phyloP scores from a whole-genome alignment of 257 asterid genomes.

The Verbena officinalis region DNA sequence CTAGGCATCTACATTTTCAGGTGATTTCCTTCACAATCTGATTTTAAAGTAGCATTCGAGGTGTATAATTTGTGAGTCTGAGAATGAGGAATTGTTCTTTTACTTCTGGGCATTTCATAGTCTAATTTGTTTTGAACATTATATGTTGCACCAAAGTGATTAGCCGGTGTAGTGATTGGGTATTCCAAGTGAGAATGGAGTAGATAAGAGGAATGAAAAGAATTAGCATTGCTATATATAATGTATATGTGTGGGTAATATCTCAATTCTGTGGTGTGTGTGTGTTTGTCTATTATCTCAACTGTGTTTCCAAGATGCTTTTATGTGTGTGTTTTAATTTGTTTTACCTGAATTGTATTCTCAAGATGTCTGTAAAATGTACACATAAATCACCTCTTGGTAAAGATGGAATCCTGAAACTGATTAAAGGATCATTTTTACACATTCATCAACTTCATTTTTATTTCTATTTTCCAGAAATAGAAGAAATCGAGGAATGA shows the following conservation, averaged over 20 bases:
- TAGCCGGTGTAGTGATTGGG: conserved; percentile 1
- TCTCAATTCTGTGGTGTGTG: conserved; percentile 22
- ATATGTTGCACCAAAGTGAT: conserved; percentile 15
- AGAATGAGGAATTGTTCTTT: background rate
- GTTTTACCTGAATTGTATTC: too few species aligned
- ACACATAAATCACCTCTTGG: background rate
- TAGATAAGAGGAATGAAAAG: conserved; percentile 6
- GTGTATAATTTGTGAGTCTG: background rate
- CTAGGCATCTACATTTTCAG: conserved; percentile 38
- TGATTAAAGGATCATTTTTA: background rate
- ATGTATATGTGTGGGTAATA: background rate
- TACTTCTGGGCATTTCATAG: conserved; percentile 17
- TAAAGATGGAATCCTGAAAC: conserved; percentile 21
- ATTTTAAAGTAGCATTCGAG: background rate
- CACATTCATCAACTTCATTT: conserved; percentile 10
- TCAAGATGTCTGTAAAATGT: background rate
- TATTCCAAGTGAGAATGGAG: conserved; percentile 18
- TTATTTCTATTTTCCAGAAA: conserved; percentile 13
- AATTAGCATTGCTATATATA: background rate
- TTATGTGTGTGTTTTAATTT: too few species aligned
- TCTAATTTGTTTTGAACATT: background rate
- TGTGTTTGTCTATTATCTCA: too few species aligned
- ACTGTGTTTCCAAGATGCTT: too few species aligned
- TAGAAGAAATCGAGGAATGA: conserved; percentile 31
- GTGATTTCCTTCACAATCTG: conserved; percentile 30